These are phyloP conservation scores for Ogataea trehaloabstinens DNA, from an alignment of 805 yeast species.

Conservation along the genomic window DNA sequence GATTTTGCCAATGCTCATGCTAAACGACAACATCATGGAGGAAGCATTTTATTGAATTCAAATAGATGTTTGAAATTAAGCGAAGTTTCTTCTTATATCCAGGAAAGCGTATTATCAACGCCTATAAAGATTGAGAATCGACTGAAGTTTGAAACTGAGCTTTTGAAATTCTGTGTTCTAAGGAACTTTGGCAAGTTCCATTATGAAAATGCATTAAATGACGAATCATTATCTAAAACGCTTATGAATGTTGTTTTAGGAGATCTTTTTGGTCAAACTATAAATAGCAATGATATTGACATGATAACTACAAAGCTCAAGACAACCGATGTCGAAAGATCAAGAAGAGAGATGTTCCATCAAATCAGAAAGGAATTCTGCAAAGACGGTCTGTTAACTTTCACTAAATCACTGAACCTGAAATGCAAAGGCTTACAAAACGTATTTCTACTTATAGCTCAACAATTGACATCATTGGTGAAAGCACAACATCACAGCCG, in stretches of 20 bases:
- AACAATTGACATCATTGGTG: too few relatives aligned
- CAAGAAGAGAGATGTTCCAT: slow-evolving; percentile 26
- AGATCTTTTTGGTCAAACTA: slow-evolving; percentile 15
- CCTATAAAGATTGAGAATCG: slow-evolving; percentile 4
- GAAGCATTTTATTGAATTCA: background rate
- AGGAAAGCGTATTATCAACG: background rate
- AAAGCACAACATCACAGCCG: too few relatives aligned
- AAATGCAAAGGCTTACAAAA: slow-evolving; percentile 13
- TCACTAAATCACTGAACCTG: slow-evolving; percentile 23
- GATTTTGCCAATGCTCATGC: slow-evolving; percentile 1
- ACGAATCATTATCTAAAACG: slow-evolving; percentile 11
- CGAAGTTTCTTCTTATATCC: background rate
- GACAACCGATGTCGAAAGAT: slow-evolving; percentile 4
- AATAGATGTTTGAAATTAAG: background rate
- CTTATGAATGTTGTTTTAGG: slow-evolving; percentile 16
- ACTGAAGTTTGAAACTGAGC: slow-evolving; percentile 11
- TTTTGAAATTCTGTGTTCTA: slow-evolving; percentile 23
- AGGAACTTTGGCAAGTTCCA: slow-evolving; percentile 14
- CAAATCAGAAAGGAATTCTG: slow-evolving; percentile 24
- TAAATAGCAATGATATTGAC: slow-evolving; percentile 5
- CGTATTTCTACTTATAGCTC: slow-evolving; percentile 3
- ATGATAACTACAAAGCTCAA: slow-evolving; percentile 11
- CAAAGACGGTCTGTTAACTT: slow-evolving; percentile 17
- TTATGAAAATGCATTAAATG: slow-evolving; percentile 14
- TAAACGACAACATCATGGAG: background rate